Evolutionary conservation across 2,329 filamentous ascomycete species (phyloP).

Genomic region (Arthrobotrys iridis): DNA sequence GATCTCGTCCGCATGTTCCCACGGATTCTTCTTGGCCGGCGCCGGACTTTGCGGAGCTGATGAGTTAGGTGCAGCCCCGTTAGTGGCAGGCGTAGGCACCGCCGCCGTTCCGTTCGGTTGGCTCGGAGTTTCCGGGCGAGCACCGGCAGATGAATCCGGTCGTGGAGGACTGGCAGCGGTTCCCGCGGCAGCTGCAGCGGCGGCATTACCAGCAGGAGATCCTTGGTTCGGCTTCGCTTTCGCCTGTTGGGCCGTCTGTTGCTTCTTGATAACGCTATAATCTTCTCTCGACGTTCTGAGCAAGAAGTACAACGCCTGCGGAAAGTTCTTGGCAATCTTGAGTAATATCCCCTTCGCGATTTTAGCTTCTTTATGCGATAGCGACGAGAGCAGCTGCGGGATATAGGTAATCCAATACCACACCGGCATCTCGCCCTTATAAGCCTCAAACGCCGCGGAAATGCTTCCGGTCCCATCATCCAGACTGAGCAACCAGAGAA

Average conservation of each 20-base stretch:
- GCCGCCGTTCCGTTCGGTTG: conserved; percentile 36
- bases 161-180: conserved; percentile 54
- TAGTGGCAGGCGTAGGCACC: conserved; percentile 20
- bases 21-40: conserved; percentile 76
- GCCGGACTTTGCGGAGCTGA: conserved; percentile 55
- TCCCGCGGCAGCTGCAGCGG: conserved; percentile 63
- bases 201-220: conserved; percentile 62
- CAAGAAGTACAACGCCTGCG: conserved; percentile 95
- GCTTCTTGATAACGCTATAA: conserved; percentile 89
- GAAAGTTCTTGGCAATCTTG: conserved; percentile 94
- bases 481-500: conserved; percentile 93
- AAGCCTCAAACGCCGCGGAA: conserved; percentile 88
- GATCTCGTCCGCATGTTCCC: conserved; percentile 96
- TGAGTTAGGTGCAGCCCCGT: conserved; percentile 58
- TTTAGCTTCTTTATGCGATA: conserved; percentile 89
- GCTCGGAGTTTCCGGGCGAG: conserved; percentile 57
- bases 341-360: conserved; percentile 86
- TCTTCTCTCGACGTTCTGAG: conserved; percentile 93
- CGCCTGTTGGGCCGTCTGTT: conserved; percentile 73
- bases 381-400: conserved; percentile 88
- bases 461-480: conserved; percentile 88
- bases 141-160: conserved; percentile 56
- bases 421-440: conserved; percentile 94
- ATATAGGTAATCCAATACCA: conserved; percentile 99
- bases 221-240: conserved; percentile 70